phyloP scores from a whole-genome alignment of 2,329 filamentous ascomycete species.

The Sporothrix pallida region DNA sequence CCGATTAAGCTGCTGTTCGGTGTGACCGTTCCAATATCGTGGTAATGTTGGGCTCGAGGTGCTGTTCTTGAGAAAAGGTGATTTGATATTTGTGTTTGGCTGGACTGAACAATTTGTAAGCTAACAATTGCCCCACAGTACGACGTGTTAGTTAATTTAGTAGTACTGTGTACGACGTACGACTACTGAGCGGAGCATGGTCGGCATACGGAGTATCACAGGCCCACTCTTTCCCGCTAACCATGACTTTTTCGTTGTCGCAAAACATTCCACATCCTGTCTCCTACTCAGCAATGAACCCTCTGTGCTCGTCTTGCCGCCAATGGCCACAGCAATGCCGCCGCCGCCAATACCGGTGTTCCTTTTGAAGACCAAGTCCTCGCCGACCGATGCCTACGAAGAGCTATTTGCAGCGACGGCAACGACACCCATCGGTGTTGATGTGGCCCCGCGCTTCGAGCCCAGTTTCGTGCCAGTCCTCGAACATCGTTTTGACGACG shows the following conservation, averaged over 20 bases:
- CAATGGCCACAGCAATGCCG: slow-evolving; percentile 31
- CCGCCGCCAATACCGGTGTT: slow-evolving; percentile 59
- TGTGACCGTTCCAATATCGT: no score
- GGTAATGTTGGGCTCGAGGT: no score
- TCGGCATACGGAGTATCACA: no score
- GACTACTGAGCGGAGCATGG: no score
- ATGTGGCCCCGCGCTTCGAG: slow-evolving; percentile 51
- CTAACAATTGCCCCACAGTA: no score
- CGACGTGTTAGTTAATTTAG: no score
- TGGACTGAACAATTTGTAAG: no score
- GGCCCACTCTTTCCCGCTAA: background rate
- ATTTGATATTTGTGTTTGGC: no score
- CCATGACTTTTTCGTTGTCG: no score
- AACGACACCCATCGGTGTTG: slow-evolving; percentile 41
- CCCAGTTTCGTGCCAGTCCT: slow-evolving; percentile 79
- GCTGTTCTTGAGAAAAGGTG: no score
- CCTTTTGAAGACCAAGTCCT: slow-evolving; percentile 78
- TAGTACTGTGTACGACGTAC: no score
- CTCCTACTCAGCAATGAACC: background rate
- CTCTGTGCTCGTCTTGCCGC: background rate
- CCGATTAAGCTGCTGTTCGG: no score
- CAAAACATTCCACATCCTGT: background rate
- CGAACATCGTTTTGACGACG: slow-evolving; percentile 69
- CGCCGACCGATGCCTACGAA: slow-evolving; percentile 73
- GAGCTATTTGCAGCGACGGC: slow-evolving; percentile 63